A percentile compares a stretch with the other conserved stretches of the same genome.
phyloP scores from a whole-genome alignment of 2,329 filamentous ascomycete genomes.

The Purpureocillium takamizusanense region DNA sequence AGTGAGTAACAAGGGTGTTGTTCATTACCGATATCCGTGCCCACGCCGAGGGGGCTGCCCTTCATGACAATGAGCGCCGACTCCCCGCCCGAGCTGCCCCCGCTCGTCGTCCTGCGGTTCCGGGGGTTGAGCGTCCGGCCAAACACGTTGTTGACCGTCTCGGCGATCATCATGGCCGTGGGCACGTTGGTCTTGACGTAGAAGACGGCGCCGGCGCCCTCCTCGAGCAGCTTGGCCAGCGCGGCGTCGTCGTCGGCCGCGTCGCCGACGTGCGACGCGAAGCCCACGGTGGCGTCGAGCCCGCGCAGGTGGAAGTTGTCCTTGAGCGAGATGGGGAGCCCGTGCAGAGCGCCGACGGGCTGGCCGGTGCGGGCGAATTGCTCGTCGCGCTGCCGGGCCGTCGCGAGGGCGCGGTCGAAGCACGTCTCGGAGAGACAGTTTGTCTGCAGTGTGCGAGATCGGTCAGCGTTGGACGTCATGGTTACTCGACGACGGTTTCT shows the following conservation, averaged over 20 bases:
- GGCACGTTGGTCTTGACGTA: conserved; percentile 51
- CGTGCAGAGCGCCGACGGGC: conserved; percentile 55
- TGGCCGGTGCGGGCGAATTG: conserved; percentile 36
- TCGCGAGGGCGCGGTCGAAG: conserved; percentile 41
- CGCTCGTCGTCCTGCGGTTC: conserved; percentile 49
- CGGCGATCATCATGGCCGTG: conserved; percentile 61
- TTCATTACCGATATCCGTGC: conserved; percentile 49
- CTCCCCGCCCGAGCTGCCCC: conserved; percentile 61
- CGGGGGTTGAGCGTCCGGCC: conserved; percentile 54
- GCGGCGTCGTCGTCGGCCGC: conserved; percentile 37
- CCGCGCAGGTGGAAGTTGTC: conserved; percentile 59
- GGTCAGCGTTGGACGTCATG: too few species aligned
- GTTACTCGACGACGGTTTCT: too few species aligned
- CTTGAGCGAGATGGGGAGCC: conserved; percentile 56
- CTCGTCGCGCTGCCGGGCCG: conserved; percentile 40
- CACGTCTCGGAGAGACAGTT: conserved; percentile 46
- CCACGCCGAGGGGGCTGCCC: conserved; percentile 52
- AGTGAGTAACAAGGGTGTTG: too few species aligned
- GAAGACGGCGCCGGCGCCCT: conserved; percentile 40
- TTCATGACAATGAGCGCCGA: conserved; percentile 50
- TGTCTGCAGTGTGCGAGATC: conserved; percentile 18
- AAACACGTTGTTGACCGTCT: conserved; percentile 56
- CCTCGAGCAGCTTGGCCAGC: conserved; percentile 29
- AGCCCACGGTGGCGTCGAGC: conserved; percentile 53
- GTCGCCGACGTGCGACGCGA: conserved; percentile 51